Base-by-base conservation (phyloP, 495 filamentous ascomycete species). In the Hyaloscypha variabilis region DNA sequence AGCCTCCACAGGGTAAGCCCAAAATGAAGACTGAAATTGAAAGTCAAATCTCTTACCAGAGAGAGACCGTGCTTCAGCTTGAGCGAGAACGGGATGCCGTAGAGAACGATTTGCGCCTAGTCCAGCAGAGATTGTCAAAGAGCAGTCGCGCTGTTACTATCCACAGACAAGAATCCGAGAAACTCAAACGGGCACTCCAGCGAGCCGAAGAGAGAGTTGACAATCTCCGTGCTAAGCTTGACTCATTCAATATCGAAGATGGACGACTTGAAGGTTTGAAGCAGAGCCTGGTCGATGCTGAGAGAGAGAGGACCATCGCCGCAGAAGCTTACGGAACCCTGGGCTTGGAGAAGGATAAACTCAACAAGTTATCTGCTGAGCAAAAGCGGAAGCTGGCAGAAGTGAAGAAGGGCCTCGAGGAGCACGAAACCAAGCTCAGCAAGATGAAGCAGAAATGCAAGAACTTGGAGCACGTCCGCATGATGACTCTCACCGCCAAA, bases 21-120 rank as follows among this genome's bases (percentile, higher is more conserved):
- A 86, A 92, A 10, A 96, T 98, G 88, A 90, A 90, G 75, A 90
- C 91, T 0, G 91, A 97, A 70, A 77, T 86, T 8, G 88, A 85
- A 46, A 83, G 83, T 24, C 90, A 91, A 75, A 83, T 90, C 46
- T 79, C 77, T 77, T 85, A 81, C 50, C 77, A 75, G 53, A 77
- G 75, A 26, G 77, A 82, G 17, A 72, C 70, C 1, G 55, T 81
- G 6, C 71, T 74, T 29, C 78, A 81, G 39, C 72, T 86, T 28
- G 73, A 79, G 34, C 66, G 73, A 17, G 82, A 85, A 60, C 53
- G 68, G 34, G 25, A 57, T 10, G 64, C 65, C 0, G 56, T 76
- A n/a, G 65, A 77, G 49, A 60, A 42, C 5, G 23, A 36, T 42
- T 39, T 25, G 8, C 57, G 56, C 30, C 68, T 69, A 34, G 60